Percentiles rank a stretch among this genome's conserved stretches.
Conservation (phyloP, 148 eudicot species). For the Rhododendron mucronatum region DNA sequence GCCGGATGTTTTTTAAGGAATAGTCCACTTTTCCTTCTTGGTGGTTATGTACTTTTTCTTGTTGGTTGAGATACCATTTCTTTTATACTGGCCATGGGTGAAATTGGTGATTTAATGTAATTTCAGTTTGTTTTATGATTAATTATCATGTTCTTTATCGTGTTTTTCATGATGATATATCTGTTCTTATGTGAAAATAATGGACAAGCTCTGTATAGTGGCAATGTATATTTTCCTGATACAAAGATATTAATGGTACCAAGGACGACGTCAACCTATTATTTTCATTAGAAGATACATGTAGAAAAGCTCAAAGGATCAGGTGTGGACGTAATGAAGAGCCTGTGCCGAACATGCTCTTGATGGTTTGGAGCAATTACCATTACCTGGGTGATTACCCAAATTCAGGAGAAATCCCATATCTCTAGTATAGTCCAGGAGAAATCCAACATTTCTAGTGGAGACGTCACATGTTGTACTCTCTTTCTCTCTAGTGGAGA, state of each 20-base stretch:
- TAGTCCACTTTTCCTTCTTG: background rate
- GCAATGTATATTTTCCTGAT: background rate
- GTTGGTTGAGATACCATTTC: background rate
- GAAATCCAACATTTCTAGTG: too few species aligned
- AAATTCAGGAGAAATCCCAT: too few species aligned
- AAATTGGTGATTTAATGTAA: background rate
- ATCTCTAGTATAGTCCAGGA: too few species aligned
- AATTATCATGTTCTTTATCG: background rate
- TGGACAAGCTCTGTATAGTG: background rate
- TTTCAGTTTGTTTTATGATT: background rate
- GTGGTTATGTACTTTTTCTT: background rate
- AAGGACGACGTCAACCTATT: too few species aligned
- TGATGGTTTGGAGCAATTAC: too few species aligned
- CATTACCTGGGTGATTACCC: too few species aligned
- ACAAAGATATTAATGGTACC: too few species aligned
- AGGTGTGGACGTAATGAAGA: too few species aligned
- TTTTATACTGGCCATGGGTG: background rate
- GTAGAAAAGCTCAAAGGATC: too few species aligned
- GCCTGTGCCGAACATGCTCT: too few species aligned
- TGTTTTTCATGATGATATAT: background rate
- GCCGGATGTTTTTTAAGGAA: constrained; percentile 6
- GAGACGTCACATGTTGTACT: background rate
- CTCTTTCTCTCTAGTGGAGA: too few species aligned
- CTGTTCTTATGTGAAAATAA: background rate
- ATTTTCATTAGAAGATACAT: too few species aligned